These are phyloP conservation scores for Scytalidium sp. DNA, from an alignment of 2,329 filamentous ascomycete species.

Conservation along the genomic window DNA sequence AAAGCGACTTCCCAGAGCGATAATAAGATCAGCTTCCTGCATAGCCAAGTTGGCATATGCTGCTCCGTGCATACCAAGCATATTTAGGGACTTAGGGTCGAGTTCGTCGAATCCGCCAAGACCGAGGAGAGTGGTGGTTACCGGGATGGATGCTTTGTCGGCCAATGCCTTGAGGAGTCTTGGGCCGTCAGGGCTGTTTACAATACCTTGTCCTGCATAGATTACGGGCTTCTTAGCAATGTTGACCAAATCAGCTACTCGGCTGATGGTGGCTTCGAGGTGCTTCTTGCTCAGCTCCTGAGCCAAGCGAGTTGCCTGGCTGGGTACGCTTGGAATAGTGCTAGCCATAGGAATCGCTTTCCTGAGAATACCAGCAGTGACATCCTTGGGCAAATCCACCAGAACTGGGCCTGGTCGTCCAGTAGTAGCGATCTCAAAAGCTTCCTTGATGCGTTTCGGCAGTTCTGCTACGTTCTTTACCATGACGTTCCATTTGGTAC, in stretches of 20 bases:
- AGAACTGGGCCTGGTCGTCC: slow-evolving; percentile 92
- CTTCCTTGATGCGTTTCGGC: slow-evolving; percentile 91
- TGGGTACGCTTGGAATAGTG: slow-evolving; percentile 70
- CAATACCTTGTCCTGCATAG: slow-evolving; percentile 88
- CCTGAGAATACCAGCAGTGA: slow-evolving; percentile 80
- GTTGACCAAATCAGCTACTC: slow-evolving; percentile 81
- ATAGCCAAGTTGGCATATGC: slow-evolving; percentile 98
- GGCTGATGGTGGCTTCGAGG: slow-evolving; percentile 68
- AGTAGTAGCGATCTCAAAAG: slow-evolving; percentile 95
- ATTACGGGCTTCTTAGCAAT: slow-evolving; percentile 90
- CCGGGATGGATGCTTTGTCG: slow-evolving; percentile 87
- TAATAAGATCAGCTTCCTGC: slow-evolving; percentile 93
- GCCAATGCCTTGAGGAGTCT: slow-evolving; percentile 79
- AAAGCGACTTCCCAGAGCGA: slow-evolving; percentile 90
- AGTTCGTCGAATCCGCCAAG: slow-evolving; percentile 91
- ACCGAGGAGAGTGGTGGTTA: slow-evolving; percentile 93
- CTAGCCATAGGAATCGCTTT: slow-evolving; percentile 71
- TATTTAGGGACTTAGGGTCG: slow-evolving; percentile 91
- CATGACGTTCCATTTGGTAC: slow-evolving; percentile 99
- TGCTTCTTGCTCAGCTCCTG: slow-evolving; percentile 70
- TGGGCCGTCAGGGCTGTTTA: slow-evolving; percentile 75
- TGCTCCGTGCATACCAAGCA: slow-evolving; percentile 98
- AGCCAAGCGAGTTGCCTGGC: slow-evolving; percentile 79
- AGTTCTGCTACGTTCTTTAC: slow-evolving; percentile 93
- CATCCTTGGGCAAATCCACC: slow-evolving; percentile 94